Evolutionary conservation across 169 alveolate species (phyloP).

Genomic region (Theileria orientalis): DNA sequence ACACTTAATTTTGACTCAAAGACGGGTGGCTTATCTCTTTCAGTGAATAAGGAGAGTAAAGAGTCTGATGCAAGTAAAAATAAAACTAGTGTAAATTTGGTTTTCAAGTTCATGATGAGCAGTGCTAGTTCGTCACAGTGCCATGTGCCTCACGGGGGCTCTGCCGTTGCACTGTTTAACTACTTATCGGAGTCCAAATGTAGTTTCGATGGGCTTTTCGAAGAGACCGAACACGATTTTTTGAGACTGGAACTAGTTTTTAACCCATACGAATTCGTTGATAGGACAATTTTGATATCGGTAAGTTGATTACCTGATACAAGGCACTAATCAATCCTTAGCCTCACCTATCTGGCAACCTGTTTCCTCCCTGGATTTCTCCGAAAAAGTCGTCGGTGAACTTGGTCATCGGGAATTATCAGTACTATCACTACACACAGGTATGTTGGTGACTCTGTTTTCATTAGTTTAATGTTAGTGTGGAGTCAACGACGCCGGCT

Average conservation of each 20-base stretch:
- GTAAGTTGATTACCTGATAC: slow-evolving; percentile 5
- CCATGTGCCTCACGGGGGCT: slow-evolving; percentile 49
- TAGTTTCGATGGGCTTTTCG: not conserved
- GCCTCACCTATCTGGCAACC: slow-evolving; percentile 42
- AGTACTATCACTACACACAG: slow-evolving; percentile 69
- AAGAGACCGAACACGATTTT: not conserved
- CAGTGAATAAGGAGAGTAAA: not conserved
- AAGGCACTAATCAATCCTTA: not conserved
- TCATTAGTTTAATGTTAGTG: slow-evolving; percentile 23
- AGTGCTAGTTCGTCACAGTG: not conserved
- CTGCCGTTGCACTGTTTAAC: slow-evolving; percentile 19
- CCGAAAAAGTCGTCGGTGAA: slow-evolving; percentile 40
- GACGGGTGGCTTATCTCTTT: not conserved
- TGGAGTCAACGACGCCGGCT: slow-evolving; percentile 71
- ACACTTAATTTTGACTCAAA: slow-evolving; percentile 7
- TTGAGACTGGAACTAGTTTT: slow-evolving; percentile 27
- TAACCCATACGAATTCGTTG: slow-evolving; percentile 8
- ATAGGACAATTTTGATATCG: slow-evolving; percentile 23
- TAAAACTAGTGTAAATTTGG: slow-evolving; percentile 17
- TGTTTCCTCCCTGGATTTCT: slow-evolving; percentile 63
- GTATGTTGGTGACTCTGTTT: slow-evolving; percentile 3
- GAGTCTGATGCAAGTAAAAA: not conserved
- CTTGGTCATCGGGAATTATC: slow-evolving; percentile 60
- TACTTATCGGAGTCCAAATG: not conserved
- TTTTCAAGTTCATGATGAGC: slow-evolving; percentile 4